phyloP scores from a whole-genome alignment of 208 protist species.

The Wallacemonas collosoma region DNA sequence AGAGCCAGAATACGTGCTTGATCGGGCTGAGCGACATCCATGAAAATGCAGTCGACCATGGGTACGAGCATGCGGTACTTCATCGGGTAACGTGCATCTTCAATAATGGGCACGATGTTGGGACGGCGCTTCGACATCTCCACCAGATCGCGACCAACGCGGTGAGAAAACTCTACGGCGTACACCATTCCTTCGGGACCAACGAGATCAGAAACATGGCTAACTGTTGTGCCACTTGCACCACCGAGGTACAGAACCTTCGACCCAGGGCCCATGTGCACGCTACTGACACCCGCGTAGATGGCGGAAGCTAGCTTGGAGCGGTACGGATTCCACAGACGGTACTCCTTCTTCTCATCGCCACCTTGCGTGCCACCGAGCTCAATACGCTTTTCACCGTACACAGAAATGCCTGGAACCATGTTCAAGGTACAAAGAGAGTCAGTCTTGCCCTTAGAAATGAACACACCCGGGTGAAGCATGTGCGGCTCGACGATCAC shows the following conservation, averaged over 20 bases:
- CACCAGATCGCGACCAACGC: conserved; percentile 99
- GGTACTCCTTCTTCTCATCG: conserved; percentile 99
- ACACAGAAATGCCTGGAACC: conserved; percentile 98
- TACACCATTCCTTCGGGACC: conserved; percentile 99
- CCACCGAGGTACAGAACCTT: conserved; percentile 99
- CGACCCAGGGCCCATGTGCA: conserved; percentile 98
- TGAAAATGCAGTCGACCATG: conserved; percentile 99
- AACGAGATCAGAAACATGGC: conserved; percentile 99
- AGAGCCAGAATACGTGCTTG: conserved; percentile 99
- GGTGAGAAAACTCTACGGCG: conserved; percentile 99
- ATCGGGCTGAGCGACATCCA: conserved; percentile 99
- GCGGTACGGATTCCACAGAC: conserved; percentile 99
- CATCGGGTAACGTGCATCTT: conserved; percentile 99
- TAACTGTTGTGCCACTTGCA: conserved; percentile 99
- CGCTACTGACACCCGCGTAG: conserved; percentile 98
- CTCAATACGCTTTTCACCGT: conserved; percentile 99
- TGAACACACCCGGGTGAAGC: conserved; percentile 97
- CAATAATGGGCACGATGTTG: conserved; percentile 99
- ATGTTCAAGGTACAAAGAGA: conserved; percentile 98
- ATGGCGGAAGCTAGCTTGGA: conserved; percentile 99
- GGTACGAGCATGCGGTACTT: conserved; percentile 99
- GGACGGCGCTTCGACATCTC: conserved; percentile 99
- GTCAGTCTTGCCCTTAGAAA: conserved; percentile 99
- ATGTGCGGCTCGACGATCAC: conserved; percentile 98
- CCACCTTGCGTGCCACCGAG: conserved; percentile 73